Conservation (phyloP, 352 stramenopile genomes). For the Phytophthora vignae region DNA sequence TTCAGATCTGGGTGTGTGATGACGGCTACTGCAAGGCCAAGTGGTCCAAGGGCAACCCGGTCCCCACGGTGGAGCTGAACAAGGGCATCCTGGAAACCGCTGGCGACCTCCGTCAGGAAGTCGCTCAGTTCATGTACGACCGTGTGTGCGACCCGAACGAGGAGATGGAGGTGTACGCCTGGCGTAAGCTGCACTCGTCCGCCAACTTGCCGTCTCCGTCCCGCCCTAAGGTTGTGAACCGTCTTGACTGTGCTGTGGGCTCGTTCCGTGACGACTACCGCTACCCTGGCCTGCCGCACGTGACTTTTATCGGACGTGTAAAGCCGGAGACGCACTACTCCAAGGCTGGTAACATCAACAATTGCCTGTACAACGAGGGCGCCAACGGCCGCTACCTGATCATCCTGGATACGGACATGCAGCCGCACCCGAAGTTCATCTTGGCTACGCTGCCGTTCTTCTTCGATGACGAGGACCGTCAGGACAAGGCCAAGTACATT, state of each 20-base stretch:
- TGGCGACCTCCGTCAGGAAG: conserved; percentile 80
- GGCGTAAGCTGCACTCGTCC: conserved; percentile 86
- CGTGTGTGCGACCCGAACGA: conserved; percentile 86
- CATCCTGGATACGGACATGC: conserved; percentile 88
- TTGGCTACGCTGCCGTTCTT: conserved; percentile 82
- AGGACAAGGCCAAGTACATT: conserved; percentile 80
- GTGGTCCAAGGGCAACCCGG: conserved; percentile 78
- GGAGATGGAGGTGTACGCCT: conserved; percentile 86
- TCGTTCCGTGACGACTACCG: conserved; percentile 89
- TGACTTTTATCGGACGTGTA: conserved; percentile 81
- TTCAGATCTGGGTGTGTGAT: conserved; percentile 87
- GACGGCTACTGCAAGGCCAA: conserved; percentile 89
- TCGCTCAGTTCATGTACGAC: conserved; percentile 89
- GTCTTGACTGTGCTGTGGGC: conserved; percentile 70
- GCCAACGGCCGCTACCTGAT: conserved; percentile 82
- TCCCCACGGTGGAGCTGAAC: conserved; percentile 80
- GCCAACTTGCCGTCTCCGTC: conserved; percentile 77
- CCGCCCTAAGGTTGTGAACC: conserved; percentile 73
- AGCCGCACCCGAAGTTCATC: conserved; percentile 82
- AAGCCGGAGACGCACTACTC: conserved; percentile 87
- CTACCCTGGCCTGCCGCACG: conserved; percentile 78
- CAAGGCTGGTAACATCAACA: conserved; percentile 92
- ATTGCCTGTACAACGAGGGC: conserved; percentile 86
- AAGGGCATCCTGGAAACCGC: conserved; percentile 83
- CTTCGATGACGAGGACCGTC: conserved; percentile 78